These are phyloP conservation scores for Mucor saturninus DNA, from an alignment of 371 early-diverging fungal species.

Conservation along the genomic window DNA sequence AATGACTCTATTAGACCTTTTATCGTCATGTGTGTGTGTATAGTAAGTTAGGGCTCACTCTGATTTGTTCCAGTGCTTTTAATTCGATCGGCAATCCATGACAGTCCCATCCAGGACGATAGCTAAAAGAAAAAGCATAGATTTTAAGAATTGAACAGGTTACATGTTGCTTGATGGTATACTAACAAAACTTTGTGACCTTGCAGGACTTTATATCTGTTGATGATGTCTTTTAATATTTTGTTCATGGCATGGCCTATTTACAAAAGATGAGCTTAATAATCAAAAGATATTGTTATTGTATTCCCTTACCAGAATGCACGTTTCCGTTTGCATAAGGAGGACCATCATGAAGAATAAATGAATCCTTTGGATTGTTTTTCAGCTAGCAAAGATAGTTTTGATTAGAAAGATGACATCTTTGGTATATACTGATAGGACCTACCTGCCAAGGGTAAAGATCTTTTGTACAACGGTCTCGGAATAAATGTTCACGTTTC, in stretches of 20 bases:
- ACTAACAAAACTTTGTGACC: slow-evolving; percentile 82
- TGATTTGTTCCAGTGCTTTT: slow-evolving; percentile 79
- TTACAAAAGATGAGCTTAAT: too few species aligned
- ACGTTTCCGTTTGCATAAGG: slow-evolving; percentile 97
- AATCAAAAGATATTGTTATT: neutral
- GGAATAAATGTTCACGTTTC: slow-evolving; percentile 63
- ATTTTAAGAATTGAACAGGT: neutral
- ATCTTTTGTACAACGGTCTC: slow-evolving; percentile 69
- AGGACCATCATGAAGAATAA: slow-evolving; percentile 95
- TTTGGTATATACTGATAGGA: neutral
- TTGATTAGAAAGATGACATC: neutral
- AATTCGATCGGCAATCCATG: slow-evolving; percentile 97
- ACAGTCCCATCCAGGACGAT: slow-evolving; percentile 97
- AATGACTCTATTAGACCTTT: neutral
- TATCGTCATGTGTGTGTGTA: neutral
- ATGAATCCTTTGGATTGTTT: slow-evolving; percentile 68
- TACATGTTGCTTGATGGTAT: neutral
- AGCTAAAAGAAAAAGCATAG: slow-evolving; percentile 38
- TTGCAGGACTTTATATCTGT: slow-evolving; percentile 84
- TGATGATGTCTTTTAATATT: slow-evolving; percentile 92
- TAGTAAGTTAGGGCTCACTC: slow-evolving; percentile 32
- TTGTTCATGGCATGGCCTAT: slow-evolving; percentile 93
- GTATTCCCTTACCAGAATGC: slow-evolving; percentile 68
- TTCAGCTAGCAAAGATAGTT: slow-evolving; percentile 35
- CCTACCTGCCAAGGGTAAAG: slow-evolving; percentile 79